Conservation (phyloP, 1,284 basidiomycete genomes). For the Fomitiporia mediterranea region DNA sequence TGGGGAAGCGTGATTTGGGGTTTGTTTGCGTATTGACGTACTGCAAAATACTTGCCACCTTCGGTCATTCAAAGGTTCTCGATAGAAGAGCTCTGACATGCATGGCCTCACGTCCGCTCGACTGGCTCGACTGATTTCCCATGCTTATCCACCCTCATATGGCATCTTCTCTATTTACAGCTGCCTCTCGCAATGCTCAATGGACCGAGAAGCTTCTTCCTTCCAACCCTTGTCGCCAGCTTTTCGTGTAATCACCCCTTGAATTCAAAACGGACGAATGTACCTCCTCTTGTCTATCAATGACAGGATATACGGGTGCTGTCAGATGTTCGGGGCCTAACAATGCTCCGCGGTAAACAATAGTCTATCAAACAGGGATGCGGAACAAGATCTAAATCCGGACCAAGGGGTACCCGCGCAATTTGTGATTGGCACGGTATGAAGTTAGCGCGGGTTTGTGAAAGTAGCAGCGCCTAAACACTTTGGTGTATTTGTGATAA, state of each 20-base stretch:
- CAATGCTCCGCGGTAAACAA: background rate
- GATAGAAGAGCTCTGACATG: background rate
- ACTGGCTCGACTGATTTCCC: background rate
- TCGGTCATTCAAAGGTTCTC: too few relatives aligned
- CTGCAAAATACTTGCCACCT: too few relatives aligned
- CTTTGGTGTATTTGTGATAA: too few relatives aligned
- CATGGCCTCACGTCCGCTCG: background rate
- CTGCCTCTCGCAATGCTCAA: background rate
- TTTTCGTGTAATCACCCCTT: background rate
- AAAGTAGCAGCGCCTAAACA: too few relatives aligned
- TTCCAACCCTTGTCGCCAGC: background rate
- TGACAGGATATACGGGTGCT: background rate
- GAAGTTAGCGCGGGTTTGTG: too few relatives aligned
- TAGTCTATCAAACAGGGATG: too few relatives aligned
- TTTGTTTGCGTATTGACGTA: too few relatives aligned
- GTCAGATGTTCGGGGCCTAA: background rate
- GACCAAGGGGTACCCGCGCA: too few relatives aligned
- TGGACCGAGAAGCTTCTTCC: background rate
- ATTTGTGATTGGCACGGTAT: too few relatives aligned
- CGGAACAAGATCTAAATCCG: too few relatives aligned
- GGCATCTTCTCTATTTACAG: background rate
- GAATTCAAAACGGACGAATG: background rate
- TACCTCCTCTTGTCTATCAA: background rate
- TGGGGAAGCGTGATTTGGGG: too few relatives aligned
- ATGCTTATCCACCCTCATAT: background rate